phyloP scores from a whole-genome alignment of 2,329 filamentous ascomycete species.

The Cladosporium colombiae region DNA sequence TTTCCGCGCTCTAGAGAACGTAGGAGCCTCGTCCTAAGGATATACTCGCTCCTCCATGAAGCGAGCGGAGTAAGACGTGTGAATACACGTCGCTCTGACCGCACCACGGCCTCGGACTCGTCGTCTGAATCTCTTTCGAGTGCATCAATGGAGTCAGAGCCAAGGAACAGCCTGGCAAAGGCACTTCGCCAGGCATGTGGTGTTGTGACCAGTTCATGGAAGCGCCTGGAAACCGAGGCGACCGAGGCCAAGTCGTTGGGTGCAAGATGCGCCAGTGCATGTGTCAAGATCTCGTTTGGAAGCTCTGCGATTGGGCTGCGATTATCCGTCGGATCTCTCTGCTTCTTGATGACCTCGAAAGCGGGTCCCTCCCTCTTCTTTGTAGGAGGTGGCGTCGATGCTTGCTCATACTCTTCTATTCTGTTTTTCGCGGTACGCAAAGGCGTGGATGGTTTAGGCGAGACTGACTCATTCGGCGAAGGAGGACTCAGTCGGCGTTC shows the following conservation, averaged over 20 bases:
- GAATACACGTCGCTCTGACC: conserved; percentile 76
- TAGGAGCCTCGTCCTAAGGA: conserved; percentile 80
- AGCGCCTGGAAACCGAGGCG: conserved; percentile 82
- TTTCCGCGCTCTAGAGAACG: conserved; percentile 81
- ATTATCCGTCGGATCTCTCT: conserved; percentile 46
- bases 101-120: conserved; percentile 56
- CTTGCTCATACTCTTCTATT: conserved; percentile 58
- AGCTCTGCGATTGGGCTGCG: conserved; percentile 59
- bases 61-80: conserved; percentile 77
- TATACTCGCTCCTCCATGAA: conserved; percentile 97
- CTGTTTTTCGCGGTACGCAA: conserved; percentile 50
- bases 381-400: conserved; percentile 36
- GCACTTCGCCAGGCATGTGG: conserved; percentile 93
- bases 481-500: conserved; percentile 32
- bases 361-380: conserved; percentile 47
- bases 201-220: conserved; percentile 83
- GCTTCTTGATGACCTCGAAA: conserved; percentile 56
- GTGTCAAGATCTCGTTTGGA: conserved; percentile 90
- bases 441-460: conserved; percentile 25
- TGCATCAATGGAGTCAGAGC: conserved; percentile 59
- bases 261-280: conserved; percentile 85
- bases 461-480: conserved; percentile 5
- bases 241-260: conserved; percentile 80
- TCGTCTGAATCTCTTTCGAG: conserved; percentile 44
- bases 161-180: conserved; percentile 87